Conservation (phyloP, 805 yeast species). For the Saccharomycopsis fibuligera region DNA sequence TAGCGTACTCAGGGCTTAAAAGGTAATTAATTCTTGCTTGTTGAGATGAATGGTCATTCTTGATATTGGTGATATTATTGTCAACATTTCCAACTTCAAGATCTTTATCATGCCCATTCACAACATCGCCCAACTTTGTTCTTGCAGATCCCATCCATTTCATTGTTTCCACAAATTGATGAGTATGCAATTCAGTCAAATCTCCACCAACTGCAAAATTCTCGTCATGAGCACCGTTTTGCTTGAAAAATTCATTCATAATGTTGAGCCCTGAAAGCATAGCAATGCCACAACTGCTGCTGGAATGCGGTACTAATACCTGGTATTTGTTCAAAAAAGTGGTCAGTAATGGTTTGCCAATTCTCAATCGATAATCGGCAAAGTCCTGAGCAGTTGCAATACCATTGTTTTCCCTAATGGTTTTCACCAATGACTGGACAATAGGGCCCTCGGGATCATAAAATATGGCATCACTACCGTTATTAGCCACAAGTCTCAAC, state of each 20-base stretch:
- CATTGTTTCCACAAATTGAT: conserved; percentile 76
- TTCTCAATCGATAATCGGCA: conserved; percentile 46
- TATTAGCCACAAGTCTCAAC: conserved; percentile 58
- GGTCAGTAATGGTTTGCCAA: conserved; percentile 36
- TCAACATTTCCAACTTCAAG: conserved; percentile 21
- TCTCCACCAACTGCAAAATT: conserved; percentile 34
- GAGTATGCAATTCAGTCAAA: conserved; percentile 45
- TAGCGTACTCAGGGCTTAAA: conserved; percentile 51
- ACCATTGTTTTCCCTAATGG: conserved; percentile 57
- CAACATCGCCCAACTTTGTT: conserved; percentile 77
- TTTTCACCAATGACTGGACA: conserved; percentile 49
- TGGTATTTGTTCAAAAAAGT: conserved; percentile 34
- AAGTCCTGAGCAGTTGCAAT: conserved; percentile 62
- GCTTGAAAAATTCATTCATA: conserved; percentile 40
- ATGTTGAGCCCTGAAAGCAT: conserved; percentile 68
- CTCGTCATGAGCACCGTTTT: conserved; percentile 24
- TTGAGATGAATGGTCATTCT: neutral
- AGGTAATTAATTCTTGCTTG: conserved; percentile 37
- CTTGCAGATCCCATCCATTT: conserved; percentile 90
- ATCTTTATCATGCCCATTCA: conserved; percentile 17
- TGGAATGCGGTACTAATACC: conserved; percentile 49
- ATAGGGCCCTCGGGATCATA: conserved; percentile 80
- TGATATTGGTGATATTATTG: neutral
- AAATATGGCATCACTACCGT: conserved; percentile 72
- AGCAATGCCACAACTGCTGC: conserved; percentile 83